Conservation (phyloP, 2,329 filamentous ascomycete genomes). For the Colletotrichum sansevieriae region DNA sequence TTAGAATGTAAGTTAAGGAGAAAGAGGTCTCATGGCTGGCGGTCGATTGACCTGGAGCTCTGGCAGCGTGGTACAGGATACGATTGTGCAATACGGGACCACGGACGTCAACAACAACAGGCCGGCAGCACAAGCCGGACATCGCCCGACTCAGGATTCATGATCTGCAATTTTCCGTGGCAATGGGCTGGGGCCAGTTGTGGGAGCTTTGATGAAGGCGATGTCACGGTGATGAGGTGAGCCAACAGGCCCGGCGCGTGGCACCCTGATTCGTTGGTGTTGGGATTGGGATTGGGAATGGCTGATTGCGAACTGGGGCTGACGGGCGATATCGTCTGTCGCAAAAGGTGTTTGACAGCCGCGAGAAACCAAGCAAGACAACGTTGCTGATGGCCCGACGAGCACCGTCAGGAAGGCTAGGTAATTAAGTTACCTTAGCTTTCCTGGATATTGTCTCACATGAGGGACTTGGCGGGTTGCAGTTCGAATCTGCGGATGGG, state of each 20-base stretch:
- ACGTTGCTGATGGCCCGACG: background rate
- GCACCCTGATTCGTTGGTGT: conserved; percentile 17
- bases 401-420: conserved; percentile 18
- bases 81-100: conserved; percentile 19
- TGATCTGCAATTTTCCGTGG: conserved; percentile 27
- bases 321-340: background rate
- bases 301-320: background rate
- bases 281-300: background rate
- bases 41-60: conserved; percentile 23
- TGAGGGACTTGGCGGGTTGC: conserved; percentile 4
- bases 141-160: conserved; percentile 28
- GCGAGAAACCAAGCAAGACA: conserved; percentile 16
- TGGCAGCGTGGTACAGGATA: conserved; percentile 9
- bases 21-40: conserved; percentile 4
- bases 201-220: conserved; percentile 19
- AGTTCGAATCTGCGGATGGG: background rate
- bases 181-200: conserved; percentile 10
- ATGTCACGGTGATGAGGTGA: conserved; percentile 33
- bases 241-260: conserved; percentile 24
- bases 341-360: conserved; percentile 8
- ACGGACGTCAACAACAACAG: conserved; percentile 25
- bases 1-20: conserved; percentile 33
- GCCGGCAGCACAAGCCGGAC: conserved; percentile 17
- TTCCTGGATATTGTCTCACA: conserved; percentile 6
- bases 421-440: background rate